Percentiles rank a stretch among this genome's conserved stretches.
Conservation (phyloP, 228 moss, liverwort and hornwort species). For the Sphagnum magellanicum region DNA sequence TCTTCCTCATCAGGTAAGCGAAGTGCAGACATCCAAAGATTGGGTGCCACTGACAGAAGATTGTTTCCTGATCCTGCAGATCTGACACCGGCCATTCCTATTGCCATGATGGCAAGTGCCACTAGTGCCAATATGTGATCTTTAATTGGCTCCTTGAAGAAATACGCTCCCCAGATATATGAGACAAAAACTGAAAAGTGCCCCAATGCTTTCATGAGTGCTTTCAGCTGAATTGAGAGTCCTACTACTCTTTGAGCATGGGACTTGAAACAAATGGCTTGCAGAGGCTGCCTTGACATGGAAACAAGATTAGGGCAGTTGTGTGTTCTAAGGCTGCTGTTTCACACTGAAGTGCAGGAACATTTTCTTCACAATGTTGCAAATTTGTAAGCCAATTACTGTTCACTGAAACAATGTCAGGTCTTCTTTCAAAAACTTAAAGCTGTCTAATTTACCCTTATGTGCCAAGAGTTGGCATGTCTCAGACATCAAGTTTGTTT, state of each 20-base stretch:
- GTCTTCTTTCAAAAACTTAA: too few species aligned
- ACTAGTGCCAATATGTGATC: constrained; percentile 35
- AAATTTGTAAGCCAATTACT: too few species aligned
- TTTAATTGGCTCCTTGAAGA: constrained; percentile 55
- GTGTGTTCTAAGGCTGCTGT: not conserved
- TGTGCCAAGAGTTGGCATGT: too few species aligned
- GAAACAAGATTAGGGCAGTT: not conserved
- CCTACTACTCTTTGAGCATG: not conserved
- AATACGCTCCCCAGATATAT: constrained; percentile 64
- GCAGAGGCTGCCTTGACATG: not conserved
- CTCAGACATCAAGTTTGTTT: too few species aligned
- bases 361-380: not conserved
- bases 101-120: constrained; percentile 32
- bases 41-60: constrained; percentile 2
- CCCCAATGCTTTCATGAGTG: not conserved
- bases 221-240: not conserved
- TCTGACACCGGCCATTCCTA: constrained; percentile 54
- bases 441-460: too few species aligned
- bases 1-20: constrained; percentile 5
- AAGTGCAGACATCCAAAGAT: constrained; percentile 6
- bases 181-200: constrained; percentile 48
- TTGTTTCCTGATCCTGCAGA: constrained; percentile 37
- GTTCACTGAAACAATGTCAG: too few species aligned
- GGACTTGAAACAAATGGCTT: too few species aligned
- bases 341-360: not conserved